phyloP scores from a whole-genome alignment of 345 rosid genomes.

The Rhodamnia argentea region DNA sequence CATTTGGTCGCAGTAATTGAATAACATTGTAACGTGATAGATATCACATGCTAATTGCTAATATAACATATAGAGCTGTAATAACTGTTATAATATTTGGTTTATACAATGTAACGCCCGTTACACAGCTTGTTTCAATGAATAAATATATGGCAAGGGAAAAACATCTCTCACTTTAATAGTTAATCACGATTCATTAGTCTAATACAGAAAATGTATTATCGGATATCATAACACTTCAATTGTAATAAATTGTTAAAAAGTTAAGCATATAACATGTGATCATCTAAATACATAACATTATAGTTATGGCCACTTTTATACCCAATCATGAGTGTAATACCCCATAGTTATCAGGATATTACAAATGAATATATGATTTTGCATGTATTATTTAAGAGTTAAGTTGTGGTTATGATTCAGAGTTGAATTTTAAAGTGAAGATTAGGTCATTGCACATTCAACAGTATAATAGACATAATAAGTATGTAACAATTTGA shows the following conservation, averaged over 20 bases:
- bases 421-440: not conserved
- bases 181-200: not conserved
- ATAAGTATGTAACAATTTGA: not conserved
- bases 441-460: not conserved
- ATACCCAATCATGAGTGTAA: not conserved
- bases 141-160: not conserved
- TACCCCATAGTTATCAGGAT: not conserved
- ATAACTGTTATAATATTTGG: too few relatives aligned
- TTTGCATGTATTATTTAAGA: not conserved
- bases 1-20: too few relatives aligned
- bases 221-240: not conserved
- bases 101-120: too few relatives aligned
- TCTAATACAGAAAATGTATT: not conserved
- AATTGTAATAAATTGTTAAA: not conserved
- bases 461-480: not conserved
- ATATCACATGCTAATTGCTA: too few relatives aligned
- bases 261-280: not conserved
- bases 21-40: too few relatives aligned
- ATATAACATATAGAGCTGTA: too few relatives aligned
- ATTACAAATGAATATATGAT: not conserved
- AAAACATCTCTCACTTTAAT: too few relatives aligned
- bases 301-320: not conserved
- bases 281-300: not conserved
- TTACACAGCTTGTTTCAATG: too few relatives aligned
- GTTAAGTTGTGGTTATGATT: not conserved